Evolutionary conservation across 768 basidiomycete genomes (phyloP).

Genomic region (Auriscalpium orientale): DNA sequence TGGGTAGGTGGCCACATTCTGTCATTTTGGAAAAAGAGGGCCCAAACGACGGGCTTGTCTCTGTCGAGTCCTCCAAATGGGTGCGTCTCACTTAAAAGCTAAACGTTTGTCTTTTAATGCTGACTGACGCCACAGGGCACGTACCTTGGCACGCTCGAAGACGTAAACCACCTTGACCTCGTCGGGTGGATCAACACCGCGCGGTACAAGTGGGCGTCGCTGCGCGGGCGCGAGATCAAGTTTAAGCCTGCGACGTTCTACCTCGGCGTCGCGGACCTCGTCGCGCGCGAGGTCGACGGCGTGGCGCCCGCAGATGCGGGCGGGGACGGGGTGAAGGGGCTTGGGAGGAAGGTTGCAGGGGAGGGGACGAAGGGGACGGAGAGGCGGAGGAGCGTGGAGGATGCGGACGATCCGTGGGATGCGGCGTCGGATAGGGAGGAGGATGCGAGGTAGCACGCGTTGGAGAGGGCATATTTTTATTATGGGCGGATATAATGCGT

Average conservation of each 20-base stretch:
- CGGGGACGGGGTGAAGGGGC: not conserved
- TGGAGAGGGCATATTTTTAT: not conserved
- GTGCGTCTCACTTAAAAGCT: slow-evolving; percentile 24
- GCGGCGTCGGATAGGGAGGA: slow-evolving; percentile 13
- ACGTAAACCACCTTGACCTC: slow-evolving; percentile 88
- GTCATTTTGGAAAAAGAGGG: slow-evolving; percentile 82
- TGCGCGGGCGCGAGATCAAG: slow-evolving; percentile 82
- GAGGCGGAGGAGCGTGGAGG: not conserved
- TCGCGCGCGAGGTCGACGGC: slow-evolving; percentile 72
- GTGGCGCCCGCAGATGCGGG: slow-evolving; percentile 19
- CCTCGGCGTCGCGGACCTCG: slow-evolving; percentile 69
- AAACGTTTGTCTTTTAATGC: not conserved
- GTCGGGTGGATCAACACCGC: slow-evolving; percentile 93
- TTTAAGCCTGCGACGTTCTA: slow-evolving; percentile 93
- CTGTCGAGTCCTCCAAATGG: slow-evolving; percentile 83
- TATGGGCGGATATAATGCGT: not conserved
- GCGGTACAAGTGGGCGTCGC: slow-evolving; percentile 82
- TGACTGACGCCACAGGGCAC: slow-evolving; percentile 51
- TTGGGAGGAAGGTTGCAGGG: not conserved
- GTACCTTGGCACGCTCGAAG: slow-evolving; percentile 85
- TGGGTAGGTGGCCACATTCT: slow-evolving; percentile 10
- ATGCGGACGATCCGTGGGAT: slow-evolving; percentile 15
- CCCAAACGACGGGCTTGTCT: slow-evolving; percentile 91
- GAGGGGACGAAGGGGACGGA: not conserved
- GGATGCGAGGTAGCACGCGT: not conserved